Conservation (phyloP, 441 rosid genomes). For the Populus hybrid region DNA sequence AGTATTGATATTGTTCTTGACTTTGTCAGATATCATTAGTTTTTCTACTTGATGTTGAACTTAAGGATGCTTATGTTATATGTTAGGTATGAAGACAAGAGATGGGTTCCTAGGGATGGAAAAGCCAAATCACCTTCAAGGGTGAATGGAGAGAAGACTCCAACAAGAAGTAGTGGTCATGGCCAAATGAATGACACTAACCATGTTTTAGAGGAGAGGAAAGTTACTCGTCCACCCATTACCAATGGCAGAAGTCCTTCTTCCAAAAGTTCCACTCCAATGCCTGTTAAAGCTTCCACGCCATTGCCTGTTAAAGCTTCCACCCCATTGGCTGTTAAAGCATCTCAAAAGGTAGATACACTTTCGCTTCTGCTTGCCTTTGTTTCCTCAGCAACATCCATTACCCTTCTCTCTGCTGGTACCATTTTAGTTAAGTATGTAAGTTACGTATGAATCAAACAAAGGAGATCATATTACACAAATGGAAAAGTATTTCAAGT, state of each 20-base stretch:
- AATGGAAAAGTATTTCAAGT: not conserved
- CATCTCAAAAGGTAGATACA: constrained; percentile 36
- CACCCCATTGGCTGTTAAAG: constrained; percentile 3
- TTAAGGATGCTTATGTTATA: constrained; percentile 6
- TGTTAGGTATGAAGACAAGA: constrained; percentile 54
- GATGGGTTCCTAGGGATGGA: constrained; percentile 53
- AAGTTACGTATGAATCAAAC: not conserved
- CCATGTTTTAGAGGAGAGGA: constrained; percentile 28
- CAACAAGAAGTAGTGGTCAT: constrained; percentile 17
- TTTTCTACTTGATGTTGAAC: constrained; percentile 12
- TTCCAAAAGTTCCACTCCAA: constrained; percentile 22
- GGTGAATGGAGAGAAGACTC: constrained; percentile 26
- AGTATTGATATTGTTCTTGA: constrained; percentile 21
- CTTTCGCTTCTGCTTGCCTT: not conserved
- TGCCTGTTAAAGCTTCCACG: not conserved
- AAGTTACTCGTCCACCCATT: constrained; percentile 11
- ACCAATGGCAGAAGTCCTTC: constrained; percentile 17
- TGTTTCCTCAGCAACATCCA: not conserved
- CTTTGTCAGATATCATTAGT: constrained; percentile 1
- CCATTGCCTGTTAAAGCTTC: not conserved
- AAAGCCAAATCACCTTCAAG: constrained; percentile 34
- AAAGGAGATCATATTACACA: not conserved
- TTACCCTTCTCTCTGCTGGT: not conserved
- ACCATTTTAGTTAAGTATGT: not conserved
- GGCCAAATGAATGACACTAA: constrained; percentile 19